Conservation (phyloP, 257 asterid genomes). For the Asclepias syriaca region DNA sequence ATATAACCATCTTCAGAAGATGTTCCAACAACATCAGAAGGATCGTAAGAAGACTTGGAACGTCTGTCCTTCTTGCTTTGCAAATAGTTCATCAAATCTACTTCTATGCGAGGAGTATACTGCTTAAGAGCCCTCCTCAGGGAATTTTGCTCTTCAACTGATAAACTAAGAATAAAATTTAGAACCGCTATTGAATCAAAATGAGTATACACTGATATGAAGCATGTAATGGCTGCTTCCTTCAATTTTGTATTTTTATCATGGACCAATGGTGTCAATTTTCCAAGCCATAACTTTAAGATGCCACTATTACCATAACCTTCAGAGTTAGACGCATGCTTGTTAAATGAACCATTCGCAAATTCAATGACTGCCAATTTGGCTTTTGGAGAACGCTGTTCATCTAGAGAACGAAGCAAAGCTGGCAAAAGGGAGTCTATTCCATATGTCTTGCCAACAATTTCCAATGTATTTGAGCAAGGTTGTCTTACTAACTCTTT, state of each 20-base stretch:
- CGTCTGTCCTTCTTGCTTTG: constrained; percentile 97
- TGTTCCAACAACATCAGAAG: constrained; percentile 78
- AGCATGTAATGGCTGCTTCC: constrained; percentile 89
- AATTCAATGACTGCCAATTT: constrained; percentile 96
- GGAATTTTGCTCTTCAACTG: constrained; percentile 94
- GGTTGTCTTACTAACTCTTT: constrained; percentile 96
- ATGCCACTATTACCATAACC: constrained; percentile 84
- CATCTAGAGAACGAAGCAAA: constrained; percentile 90
- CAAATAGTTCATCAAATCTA: constrained; percentile 87
- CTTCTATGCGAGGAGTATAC: constrained; percentile 98
- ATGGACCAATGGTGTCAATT: constrained; percentile 74
- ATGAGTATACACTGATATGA: constrained; percentile 83
- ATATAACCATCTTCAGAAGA: constrained; percentile 86
- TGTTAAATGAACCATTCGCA: constrained; percentile 85
- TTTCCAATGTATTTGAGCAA: constrained; percentile 85
- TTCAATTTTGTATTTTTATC: constrained; percentile 92
- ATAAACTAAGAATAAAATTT: constrained; percentile 82
- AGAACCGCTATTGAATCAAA: constrained; percentile 75
- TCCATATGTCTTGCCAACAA: constrained; percentile 87
- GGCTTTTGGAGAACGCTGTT: constrained; percentile 99
- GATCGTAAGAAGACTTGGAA: constrained; percentile 79
- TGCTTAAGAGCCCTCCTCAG: constrained; percentile 95
- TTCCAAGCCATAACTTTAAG: constrained; percentile 94
- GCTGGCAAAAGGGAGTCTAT: constrained; percentile 93
- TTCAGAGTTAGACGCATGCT: constrained; percentile 69